These are phyloP conservation scores for Fusarium sp. DNA, from an alignment of 2,329 filamentous ascomycete genomes.

Conservation along the genomic window DNA sequence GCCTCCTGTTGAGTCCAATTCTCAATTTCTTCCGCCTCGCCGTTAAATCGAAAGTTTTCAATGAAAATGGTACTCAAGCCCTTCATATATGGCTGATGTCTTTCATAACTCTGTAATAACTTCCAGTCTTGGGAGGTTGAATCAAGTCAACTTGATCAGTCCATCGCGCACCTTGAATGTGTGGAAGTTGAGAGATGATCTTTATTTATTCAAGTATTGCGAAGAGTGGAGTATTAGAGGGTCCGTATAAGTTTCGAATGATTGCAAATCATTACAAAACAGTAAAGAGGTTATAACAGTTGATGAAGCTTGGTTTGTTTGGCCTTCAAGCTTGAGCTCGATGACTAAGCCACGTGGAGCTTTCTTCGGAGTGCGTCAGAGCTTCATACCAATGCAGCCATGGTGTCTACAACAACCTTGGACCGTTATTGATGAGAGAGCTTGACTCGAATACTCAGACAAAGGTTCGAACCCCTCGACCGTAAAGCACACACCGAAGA, in stretches of 20 bases:
- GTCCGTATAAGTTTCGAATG: not conserved
- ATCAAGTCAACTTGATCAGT: not conserved
- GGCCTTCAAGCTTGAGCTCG: not conserved
- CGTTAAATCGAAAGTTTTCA: not conserved
- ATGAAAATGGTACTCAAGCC: too few relatives aligned
- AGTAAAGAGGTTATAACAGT: not conserved
- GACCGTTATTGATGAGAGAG: conserved; percentile 14
- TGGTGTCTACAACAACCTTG: conserved; percentile 42
- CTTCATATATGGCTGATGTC: not conserved
- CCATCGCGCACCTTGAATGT: not conserved
- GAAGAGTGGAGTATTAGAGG: not conserved
- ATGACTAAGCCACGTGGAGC: conserved; percentile 41
- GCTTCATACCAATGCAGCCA: conserved; percentile 39
- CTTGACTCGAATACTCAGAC: conserved; percentile 18
- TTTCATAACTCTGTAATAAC: not conserved
- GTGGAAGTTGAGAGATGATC: not conserved
- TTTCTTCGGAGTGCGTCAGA: conserved; percentile 33
- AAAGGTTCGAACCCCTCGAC: conserved; percentile 8
- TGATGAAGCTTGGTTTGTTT: not conserved
- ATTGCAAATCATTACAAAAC: conserved; percentile 6
- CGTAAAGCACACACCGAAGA: not conserved
- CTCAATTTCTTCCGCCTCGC: conserved; percentile 1
- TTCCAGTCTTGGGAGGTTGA: not conserved
- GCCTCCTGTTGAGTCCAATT: conserved; percentile 5
- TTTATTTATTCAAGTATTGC: not conserved